phyloP scores from a whole-genome alignment of 257 asterid genomes.

The Penstemon newberryi region DNA sequence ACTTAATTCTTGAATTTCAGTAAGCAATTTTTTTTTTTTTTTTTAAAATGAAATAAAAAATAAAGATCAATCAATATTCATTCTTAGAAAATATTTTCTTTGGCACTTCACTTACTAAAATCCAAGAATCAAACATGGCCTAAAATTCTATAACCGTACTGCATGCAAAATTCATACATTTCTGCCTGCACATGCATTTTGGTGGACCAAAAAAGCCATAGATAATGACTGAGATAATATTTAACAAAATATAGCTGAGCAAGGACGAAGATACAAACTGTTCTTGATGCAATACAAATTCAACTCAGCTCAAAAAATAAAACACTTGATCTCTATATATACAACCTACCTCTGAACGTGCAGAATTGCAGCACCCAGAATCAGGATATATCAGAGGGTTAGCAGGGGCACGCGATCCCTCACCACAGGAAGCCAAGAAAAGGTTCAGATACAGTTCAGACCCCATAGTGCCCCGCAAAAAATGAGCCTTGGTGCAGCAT shows the following conservation, averaged over 20 bases:
- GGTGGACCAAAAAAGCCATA: conserved; percentile 39
- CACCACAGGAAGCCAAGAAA: conserved; percentile 26
- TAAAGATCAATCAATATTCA: too few relatives aligned
- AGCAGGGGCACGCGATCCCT: conserved; percentile 43
- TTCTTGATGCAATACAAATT: conserved; percentile 37
- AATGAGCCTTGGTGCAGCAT: conserved; percentile 46
- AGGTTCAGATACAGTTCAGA: conserved; percentile 17
- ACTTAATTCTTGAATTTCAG: too few relatives aligned
- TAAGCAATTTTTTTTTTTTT: too few relatives aligned
- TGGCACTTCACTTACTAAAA: too few relatives aligned
- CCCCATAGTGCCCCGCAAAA: conserved; percentile 20
- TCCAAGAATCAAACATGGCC: too few relatives aligned
- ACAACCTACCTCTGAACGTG: conserved; percentile 47
- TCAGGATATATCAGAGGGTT: conserved; percentile 44
- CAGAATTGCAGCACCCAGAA: conserved; percentile 41
- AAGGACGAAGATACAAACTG: conserved; percentile 36
- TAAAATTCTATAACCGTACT: too few relatives aligned
- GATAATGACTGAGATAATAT: conserved; percentile 30
- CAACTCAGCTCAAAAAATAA: conserved; percentile 39
- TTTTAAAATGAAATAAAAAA: too few relatives aligned
- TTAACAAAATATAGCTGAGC: conserved; percentile 44
- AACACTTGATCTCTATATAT: conserved; percentile 44
- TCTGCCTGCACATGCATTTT: not conserved
- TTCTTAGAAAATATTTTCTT: too few relatives aligned
- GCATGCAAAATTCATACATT: not conserved